Evolutionary conservation across 176 grass and related monocot genomes (phyloP).

Genomic region (Carex scoparia): DNA sequence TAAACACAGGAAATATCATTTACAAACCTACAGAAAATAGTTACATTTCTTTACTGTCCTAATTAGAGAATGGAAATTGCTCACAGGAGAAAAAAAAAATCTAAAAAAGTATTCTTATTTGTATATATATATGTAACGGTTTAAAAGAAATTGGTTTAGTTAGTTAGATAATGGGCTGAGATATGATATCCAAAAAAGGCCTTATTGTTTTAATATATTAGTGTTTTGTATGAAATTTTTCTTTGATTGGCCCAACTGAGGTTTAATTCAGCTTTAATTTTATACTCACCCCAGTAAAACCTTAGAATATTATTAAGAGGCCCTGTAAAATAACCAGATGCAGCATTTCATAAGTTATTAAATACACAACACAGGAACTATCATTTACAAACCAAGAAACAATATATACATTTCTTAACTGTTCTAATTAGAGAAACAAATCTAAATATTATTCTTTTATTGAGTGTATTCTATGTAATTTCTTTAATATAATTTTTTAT

Average conservation of each 20-base stretch:
- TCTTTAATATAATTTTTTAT: too few relatives aligned
- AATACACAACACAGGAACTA: too few relatives aligned
- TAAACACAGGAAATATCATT: neutral
- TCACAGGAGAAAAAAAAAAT: neutral
- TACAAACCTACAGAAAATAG: neutral
- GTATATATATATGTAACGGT: neutral
- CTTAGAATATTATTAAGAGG: neutral
- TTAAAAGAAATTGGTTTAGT: neutral
- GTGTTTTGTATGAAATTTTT: neutral
- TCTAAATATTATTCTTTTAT: too few relatives aligned
- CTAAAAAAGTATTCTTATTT: neutral
- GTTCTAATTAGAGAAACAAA: neutral
- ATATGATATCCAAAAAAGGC: neutral
- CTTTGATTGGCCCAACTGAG: neutral
- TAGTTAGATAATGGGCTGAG: conserved; percentile 8
- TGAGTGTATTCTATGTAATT: too few relatives aligned
- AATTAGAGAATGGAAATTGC: neutral
- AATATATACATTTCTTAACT: neutral
- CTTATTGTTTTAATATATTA: neutral
- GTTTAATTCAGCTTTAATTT: neutral
- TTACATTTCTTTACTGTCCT: too few relatives aligned
- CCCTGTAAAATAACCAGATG: neutral
- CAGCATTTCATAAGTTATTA: neutral
- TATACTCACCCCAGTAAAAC: neutral
- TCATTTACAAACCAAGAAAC: too few relatives aligned